Conservation (phyloP, 2,329 filamentous ascomycete species). For the Aspergillus eucalypticola region DNA sequence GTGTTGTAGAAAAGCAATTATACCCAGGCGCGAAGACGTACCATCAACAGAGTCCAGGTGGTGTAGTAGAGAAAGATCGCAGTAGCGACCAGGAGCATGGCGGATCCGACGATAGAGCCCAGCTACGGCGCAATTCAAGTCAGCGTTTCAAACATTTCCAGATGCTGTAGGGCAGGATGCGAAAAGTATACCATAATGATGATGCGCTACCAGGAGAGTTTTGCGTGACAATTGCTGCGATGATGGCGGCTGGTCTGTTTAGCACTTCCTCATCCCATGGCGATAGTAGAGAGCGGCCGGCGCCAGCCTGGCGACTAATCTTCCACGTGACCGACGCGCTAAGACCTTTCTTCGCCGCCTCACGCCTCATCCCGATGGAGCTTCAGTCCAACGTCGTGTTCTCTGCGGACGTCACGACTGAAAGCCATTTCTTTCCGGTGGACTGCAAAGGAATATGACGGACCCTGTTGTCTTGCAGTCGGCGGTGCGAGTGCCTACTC, state of each 20-base stretch:
- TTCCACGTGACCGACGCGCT: conserved; percentile 23
- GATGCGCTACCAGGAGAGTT: background rate
- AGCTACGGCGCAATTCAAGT: conserved; percentile 59
- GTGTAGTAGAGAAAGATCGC: conserved; percentile 88
- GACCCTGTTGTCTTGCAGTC: conserved; percentile 53
- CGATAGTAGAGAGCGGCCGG: conserved; percentile 7
- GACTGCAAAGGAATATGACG: conserved; percentile 36
- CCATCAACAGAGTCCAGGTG: conserved; percentile 96
- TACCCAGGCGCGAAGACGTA: conserved; percentile 47
- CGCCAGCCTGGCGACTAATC: conserved; percentile 23
- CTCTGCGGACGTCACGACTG: conserved; percentile 13
- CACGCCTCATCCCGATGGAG: conserved; percentile 16
- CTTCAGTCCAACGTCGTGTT: conserved; percentile 12
- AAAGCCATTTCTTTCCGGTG: conserved; percentile 10
- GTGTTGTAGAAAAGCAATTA: background rate
- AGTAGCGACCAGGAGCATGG: conserved; percentile 73
- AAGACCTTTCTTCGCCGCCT: conserved; percentile 27
- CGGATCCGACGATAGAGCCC: conserved; percentile 79
- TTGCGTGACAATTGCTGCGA: background rate
- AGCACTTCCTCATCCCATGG: background rate
- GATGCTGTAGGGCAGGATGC: background rate
- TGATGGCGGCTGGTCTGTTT: background rate
- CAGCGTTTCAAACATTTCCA: conserved; percentile 5
- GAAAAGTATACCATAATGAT: conserved; percentile 30
- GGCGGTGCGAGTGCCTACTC: conserved; percentile 61